phyloP scores from a whole-genome alignment of 768 basidiomycete genomes.

The Strobilomyces dryophilus region DNA sequence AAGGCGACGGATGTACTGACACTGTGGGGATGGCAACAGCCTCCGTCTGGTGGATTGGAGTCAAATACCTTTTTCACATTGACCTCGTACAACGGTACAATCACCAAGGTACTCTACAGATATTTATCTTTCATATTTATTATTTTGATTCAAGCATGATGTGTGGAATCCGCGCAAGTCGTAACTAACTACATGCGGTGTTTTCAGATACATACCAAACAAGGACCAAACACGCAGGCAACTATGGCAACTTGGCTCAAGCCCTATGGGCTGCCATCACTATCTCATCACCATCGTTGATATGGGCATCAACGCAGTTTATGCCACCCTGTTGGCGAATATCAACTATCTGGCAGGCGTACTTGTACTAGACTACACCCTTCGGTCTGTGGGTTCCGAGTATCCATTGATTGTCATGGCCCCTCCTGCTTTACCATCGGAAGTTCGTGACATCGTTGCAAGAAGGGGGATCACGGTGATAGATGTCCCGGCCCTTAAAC shows the following conservation, averaged over 20 bases:
- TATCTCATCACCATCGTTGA: not conserved
- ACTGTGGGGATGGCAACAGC: no score
- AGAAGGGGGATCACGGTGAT: conserved; percentile 49
- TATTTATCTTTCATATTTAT: no score
- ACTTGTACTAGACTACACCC: conserved; percentile 50
- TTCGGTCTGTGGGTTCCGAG: conserved; percentile 49
- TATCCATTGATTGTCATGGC: conserved; percentile 83
- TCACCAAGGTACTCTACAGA: no score
- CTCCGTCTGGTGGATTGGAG: no score
- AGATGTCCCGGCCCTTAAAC: conserved; percentile 58
- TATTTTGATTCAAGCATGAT: no score
- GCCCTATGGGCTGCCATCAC: no score
- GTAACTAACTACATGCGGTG: no score
- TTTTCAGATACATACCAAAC: not conserved
- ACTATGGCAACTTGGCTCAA: no score
- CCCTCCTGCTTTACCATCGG: conserved; percentile 51
- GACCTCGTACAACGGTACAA: no score
- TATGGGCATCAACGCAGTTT: conserved; percentile 48
- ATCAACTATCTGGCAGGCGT: conserved; percentile 52
- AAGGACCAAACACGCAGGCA: not conserved
- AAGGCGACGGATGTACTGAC: no score
- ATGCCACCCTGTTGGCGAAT: conserved; percentile 76
- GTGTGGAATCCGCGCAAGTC: no score
- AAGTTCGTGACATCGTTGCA: conserved; percentile 47
- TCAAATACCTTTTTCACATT: no score